phyloP scores from a whole-genome alignment of 2,329 filamentous ascomycete genomes.

The Colletotrichum theobromicola region DNA sequence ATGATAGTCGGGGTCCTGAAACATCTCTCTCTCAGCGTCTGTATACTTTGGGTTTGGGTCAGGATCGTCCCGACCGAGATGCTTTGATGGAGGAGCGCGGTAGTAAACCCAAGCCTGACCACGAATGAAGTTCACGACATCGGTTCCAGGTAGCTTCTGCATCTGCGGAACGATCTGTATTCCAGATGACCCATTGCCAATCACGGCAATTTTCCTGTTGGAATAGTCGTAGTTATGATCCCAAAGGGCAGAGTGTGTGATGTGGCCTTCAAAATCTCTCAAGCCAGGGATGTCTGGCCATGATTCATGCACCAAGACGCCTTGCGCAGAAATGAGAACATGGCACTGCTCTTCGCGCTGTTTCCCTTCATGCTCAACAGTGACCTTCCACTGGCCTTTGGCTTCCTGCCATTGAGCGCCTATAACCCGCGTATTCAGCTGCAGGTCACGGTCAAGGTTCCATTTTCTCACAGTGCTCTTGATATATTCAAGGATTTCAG shows the following conservation, averaged over 20 bases:
- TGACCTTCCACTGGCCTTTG: constrained; percentile 26
- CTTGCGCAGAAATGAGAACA: constrained; percentile 23
- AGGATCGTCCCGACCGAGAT: constrained; percentile 30
- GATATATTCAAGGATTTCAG: constrained; percentile 62
- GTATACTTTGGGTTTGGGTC: constrained; percentile 30
- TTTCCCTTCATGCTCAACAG: constrained; percentile 17
- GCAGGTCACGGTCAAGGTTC: constrained; percentile 40
- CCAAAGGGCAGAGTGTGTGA: constrained; percentile 41
- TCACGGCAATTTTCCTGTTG: constrained; percentile 38
- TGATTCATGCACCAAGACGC: constrained; percentile 34
- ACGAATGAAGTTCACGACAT: constrained; percentile 37
- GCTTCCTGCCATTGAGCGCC: constrained; percentile 30
- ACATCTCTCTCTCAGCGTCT: constrained; percentile 49
- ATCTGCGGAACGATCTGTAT: constrained; percentile 35
- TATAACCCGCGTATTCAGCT: constrained; percentile 36
- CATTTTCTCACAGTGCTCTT: constrained; percentile 49
- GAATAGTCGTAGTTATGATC: constrained; percentile 29
- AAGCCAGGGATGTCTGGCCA: constrained; percentile 52
- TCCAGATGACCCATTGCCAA: constrained; percentile 38
- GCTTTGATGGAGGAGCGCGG: constrained; percentile 35
- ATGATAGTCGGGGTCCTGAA: constrained; percentile 58
- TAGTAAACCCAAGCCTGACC: constrained; percentile 40
- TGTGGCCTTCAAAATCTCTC: constrained; percentile 37
- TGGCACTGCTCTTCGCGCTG: constrained; percentile 23
- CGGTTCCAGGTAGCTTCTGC: constrained; percentile 31